phyloP scores from a whole-genome alignment of 2,329 filamentous ascomycete genomes.

The Diplodia seriata region DNA sequence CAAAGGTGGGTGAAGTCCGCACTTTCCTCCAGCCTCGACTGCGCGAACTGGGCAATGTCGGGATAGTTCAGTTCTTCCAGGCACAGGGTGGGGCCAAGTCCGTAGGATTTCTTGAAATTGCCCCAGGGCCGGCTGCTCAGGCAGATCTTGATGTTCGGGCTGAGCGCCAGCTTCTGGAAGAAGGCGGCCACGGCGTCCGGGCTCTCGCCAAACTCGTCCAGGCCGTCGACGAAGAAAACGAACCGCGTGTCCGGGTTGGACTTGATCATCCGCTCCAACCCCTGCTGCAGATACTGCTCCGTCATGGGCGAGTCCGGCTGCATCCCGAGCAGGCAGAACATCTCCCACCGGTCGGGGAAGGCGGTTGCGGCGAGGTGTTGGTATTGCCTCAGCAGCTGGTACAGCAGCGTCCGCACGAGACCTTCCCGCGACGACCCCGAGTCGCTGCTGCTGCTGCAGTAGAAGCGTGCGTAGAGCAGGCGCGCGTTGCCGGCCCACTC shows the following conservation, averaged over 20 bases:
- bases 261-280: not conserved
- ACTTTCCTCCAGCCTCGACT: slow-evolving; percentile 21
- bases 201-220: slow-evolving; percentile 6
- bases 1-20: not conserved
- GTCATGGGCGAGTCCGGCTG: not conserved
- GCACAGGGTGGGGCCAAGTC: slow-evolving; percentile 13
- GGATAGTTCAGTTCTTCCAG: slow-evolving; percentile 33
- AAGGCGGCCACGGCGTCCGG: not conserved
- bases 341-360: slow-evolving; percentile 8
- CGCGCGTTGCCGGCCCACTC: slow-evolving; percentile 45
- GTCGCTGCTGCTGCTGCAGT: slow-evolving; percentile 56
- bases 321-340: not conserved
- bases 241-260: not conserved
- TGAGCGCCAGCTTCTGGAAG: not conserved
- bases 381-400: slow-evolving; percentile 39
- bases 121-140: slow-evolving; percentile 34
- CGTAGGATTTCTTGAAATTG: slow-evolving; percentile 34
- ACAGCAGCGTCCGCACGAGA: slow-evolving; percentile 48
- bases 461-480: slow-evolving; percentile 48
- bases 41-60: slow-evolving; percentile 34
- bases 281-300: slow-evolving; percentile 1
- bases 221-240: slow-evolving; percentile 21
- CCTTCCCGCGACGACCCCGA: slow-evolving; percentile 53
- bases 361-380: not conserved
- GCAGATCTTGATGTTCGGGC: slow-evolving; percentile 32